Evolutionary conservation across 495 filamentous ascomycete species (phyloP), one percentile per base, ranked within the genome.

Genomic region (Annulohypoxylon moriforme): DNA sequence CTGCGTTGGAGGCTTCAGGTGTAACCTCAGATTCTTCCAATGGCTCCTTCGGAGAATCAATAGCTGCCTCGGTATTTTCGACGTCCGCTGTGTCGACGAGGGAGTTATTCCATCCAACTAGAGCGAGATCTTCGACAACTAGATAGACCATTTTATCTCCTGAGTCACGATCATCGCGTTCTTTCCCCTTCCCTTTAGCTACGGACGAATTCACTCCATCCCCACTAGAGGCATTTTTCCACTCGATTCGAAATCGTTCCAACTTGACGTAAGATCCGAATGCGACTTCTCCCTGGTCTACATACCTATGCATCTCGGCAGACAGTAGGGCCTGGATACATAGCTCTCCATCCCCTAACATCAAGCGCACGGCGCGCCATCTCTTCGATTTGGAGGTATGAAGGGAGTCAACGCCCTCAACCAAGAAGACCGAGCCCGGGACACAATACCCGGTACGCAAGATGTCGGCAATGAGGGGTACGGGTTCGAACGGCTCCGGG

Each of bases 311-410:
- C 27, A 80, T 76, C 49, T 78, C 78, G 13, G 75, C 65, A 11
- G 71, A 63, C 27, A 82, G 47, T 52, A 85, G 73, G 20, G 81
- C 82, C 68, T 85, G 82, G 31, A 85, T 72, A 40, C 80, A 81
- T 38, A 84, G 68, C 63, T 83, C 76, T 1, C 82, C 83, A 46
- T 85, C 83, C 7, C 82, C 80, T 0, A 85, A 70, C 13, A 85
- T 31, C 58, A 85, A 31, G 5, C 78, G 62, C 5, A 82, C 58
- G 5, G 76, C 68, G 16, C 77, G 73, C 70, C 70, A 73, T 68
- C 71, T 57, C 24, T 64, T 60, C 6, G 61, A 79, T 46, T 36
- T 62, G 10, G 47, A 81, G 1, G 60, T 68, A 50, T 76, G 74
- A 20, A 73, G 5, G 16, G 60, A 31, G 10, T 84, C 81, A 44